Base-by-base conservation (phyloP, 768 basidiomycete species). In the Collybiopsis luxurians region DNA sequence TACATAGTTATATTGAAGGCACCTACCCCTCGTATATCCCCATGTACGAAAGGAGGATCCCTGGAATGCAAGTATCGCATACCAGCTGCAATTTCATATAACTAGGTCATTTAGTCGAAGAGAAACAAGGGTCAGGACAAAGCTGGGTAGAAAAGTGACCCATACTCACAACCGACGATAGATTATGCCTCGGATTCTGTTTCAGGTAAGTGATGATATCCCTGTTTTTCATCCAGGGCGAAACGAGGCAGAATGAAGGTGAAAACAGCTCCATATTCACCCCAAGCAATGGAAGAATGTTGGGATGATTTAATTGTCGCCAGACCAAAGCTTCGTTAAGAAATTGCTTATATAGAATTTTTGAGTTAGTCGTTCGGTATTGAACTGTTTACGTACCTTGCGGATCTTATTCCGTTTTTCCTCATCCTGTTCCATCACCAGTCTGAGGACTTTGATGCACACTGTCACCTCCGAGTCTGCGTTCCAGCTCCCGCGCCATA, bases 71-170 rank as follows among this genome's bases (percentile, higher is more conserved):
- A 54, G 49, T 76, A 75, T 26, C 60, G 9, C 40, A 75, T 47
- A 12, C 75, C 74, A 6, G 68, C 54, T 26, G 67, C 69, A n/a
- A 73, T 63, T 44, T 75, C 75, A 46, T 67, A 44, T 23, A 75
- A 62, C 75, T n/a, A n/a, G n/a, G n/a, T n/a, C n/a, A n/a, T n/a
- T n/a, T 75, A 46, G 27, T 30, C 5, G 19, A 19, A 3, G 26
- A 31, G 12, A 34, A n/a, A n/a, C n/a, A n/a, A n/a, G 5, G 5
- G 31, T 36, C 12, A 26, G 31, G 6, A 23, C 23, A 21, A 34
- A 34, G 3, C 10, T 3, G 17, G 15, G n/a, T n/a, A 38, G 11
- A 24, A 31, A 10, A 51, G 17, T 5, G 6, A 44, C n/a, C 31
- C 5, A 6, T 21, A 19, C 54, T 30, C 13, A 47, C 54, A 4